phyloP scores from a whole-genome alignment of 73 alveolate species.

The Symbiodinium pilosum region DNA sequence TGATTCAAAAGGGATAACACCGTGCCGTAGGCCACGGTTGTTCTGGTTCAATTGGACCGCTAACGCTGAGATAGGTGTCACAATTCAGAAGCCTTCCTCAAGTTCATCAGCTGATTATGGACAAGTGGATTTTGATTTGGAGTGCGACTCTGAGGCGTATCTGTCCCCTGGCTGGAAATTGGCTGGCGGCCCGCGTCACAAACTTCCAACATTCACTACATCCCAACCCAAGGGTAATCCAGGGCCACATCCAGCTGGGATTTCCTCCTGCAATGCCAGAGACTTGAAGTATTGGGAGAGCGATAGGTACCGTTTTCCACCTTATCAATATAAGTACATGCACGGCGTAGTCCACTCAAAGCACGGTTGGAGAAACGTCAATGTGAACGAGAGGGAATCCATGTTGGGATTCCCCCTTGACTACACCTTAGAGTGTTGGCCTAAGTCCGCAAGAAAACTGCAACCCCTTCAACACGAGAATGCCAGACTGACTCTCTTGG shows the following conservation, averaged over 20 bases:
- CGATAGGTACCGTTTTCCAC: not conserved
- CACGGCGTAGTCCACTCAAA: not conserved
- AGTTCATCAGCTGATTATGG: not conserved
- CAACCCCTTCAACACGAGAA: not conserved
- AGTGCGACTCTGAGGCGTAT: not conserved
- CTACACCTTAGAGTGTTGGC: not conserved
- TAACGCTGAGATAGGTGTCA: not conserved
- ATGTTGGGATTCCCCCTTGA: constrained; percentile 2
- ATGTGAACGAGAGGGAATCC: not conserved
- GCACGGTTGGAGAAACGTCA: not conserved
- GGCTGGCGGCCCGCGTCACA: not conserved
- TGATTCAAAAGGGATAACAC: not conserved
- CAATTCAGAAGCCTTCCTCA: not conserved
- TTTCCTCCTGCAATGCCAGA: not conserved
- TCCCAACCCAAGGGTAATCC: not conserved
- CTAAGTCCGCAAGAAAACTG: not conserved
- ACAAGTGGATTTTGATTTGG: not conserved
- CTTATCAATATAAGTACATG: not conserved
- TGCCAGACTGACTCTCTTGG: not conserved
- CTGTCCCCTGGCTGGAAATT: not conserved
- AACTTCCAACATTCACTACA: not conserved
- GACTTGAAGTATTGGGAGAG: not conserved
- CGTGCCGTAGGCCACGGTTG: not conserved
- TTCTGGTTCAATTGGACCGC: not conserved
- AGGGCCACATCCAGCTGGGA: not conserved